Base-by-base conservation (phyloP, 371 early-diverging fungal genomes). In the Mucor racemosus region DNA sequence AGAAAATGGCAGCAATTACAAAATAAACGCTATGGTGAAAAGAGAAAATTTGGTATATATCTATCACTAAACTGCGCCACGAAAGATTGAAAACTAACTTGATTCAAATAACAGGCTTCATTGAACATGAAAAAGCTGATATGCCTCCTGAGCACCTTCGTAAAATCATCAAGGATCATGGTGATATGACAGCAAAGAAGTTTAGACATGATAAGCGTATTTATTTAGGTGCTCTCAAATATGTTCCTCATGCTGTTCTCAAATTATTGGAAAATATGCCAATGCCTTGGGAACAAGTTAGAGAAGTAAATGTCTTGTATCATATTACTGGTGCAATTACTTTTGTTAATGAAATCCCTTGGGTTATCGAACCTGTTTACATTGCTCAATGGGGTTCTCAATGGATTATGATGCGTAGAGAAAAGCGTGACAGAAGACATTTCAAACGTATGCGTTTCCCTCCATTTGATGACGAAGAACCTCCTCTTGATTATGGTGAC, bases 331-430 rank as follows among this genome's bases (percentile, higher is more conserved):
- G 99, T 67, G 98, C 98, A 15, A 97, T 99, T 64, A 97, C 99
- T 10, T 98, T 99, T 84, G 97, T 98, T 65, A 95, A 97, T 74
- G 97, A 97, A 77, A 92, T 95, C 17, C 98, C 97, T 15, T 89
- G 93, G 84, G 98, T 98, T 33, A 89, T 97, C 54, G 98, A 96
- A 76, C 97, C 99, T 1, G 88, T 95, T 42, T 99, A 94, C 76
- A 94, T 96, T 72, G 97, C 97, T 3, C 98, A 97, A 81, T 99
- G 99, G 99, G 97, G 96, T 62, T 93, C 96, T 21, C 97, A 97
- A 97, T 98, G 98, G 98, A 97, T 97, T 66, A 97, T 97, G 96
- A 98, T 99, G 99, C 89, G 99, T 65, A 88, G 97, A 64, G 98
- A 99, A 73, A 98, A 99, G 84, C 88, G 97, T 65, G 98, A 98